phyloP scores from a whole-genome alignment of 257 asterid genomes.

The Rhazya stricta region DNA sequence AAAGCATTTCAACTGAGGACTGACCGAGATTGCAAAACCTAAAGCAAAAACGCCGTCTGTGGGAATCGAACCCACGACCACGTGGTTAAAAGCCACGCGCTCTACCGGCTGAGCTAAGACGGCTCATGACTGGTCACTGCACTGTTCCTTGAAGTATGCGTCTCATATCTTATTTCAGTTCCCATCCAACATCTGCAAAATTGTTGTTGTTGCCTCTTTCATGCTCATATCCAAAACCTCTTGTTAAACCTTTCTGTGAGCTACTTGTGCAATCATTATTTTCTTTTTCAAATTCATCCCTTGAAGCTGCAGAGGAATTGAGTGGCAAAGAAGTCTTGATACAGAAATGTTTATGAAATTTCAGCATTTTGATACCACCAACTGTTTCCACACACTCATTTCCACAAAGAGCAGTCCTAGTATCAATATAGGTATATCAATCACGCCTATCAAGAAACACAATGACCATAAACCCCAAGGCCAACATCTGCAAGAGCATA shows the following conservation, averaged over 20 bases:
- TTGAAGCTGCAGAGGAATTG: background rate
- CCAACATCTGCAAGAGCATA: constrained; percentile 17
- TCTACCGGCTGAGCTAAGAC: constrained; percentile 27
- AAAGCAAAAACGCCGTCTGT: constrained; percentile 96
- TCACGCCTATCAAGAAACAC: constrained; percentile 33
- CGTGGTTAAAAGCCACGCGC: constrained; percentile 82
- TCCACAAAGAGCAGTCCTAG: constrained; percentile 35
- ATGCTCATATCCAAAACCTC: background rate
- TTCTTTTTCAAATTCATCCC: background rate
- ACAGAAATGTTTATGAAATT: constrained; percentile 48
- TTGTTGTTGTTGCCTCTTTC: too few species aligned
- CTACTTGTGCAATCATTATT: too few species aligned
- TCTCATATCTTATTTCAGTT: too few species aligned
- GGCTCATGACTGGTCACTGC: background rate
- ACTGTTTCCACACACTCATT: constrained; percentile 38
- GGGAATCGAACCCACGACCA: constrained; percentile 99
- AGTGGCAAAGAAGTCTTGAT: background rate
- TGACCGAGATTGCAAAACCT: too few species aligned
- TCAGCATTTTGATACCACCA: constrained; percentile 54
- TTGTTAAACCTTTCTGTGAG: background rate
- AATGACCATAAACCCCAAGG: constrained; percentile 25
- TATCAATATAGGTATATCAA: constrained; percentile 31
- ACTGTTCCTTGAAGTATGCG: too few species aligned
- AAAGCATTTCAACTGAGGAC: too few species aligned
- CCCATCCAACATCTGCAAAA: too few species aligned